phyloP scores from a whole-genome alignment of 2,329 filamentous ascomycete genomes.

The Passalora sequoiae region DNA sequence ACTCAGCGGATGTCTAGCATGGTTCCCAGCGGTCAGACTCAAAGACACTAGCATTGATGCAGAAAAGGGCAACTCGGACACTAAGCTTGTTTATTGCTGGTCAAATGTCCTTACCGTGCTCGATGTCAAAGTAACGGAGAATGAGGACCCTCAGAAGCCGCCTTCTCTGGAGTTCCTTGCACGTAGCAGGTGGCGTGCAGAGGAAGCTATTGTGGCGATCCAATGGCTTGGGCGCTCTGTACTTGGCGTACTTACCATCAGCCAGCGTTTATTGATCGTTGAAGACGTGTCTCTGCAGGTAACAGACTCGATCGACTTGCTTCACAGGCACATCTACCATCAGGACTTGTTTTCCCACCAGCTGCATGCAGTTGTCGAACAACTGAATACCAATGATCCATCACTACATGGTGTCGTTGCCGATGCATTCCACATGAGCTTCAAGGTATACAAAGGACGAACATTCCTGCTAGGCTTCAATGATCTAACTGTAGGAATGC shows the following conservation, averaged over 20 bases:
- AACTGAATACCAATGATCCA: slow-evolving; percentile 76
- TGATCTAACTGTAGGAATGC: slow-evolving; percentile 79
- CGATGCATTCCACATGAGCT: slow-evolving; percentile 97
- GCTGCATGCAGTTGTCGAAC: slow-evolving; percentile 76
- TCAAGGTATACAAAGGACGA: slow-evolving; percentile 89
- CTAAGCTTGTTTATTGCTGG: slow-evolving; percentile 96
- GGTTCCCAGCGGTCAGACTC: slow-evolving; percentile 93
- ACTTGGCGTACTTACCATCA: slow-evolving; percentile 84
- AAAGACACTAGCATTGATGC: slow-evolving; percentile 59
- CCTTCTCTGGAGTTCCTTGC: slow-evolving; percentile 73
- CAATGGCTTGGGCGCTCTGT: slow-evolving; percentile 97
- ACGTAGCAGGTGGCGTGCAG: slow-evolving; percentile 83
- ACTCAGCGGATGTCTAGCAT: slow-evolving; percentile 88
- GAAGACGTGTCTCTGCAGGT: slow-evolving; percentile 85
- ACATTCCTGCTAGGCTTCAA: slow-evolving; percentile 92
- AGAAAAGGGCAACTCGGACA: slow-evolving; percentile 62
- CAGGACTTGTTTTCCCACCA: slow-evolving; percentile 84
- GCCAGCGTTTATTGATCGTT: slow-evolving; percentile 84
- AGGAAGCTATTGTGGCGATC: slow-evolving; percentile 91
- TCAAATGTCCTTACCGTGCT: slow-evolving; percentile 94
- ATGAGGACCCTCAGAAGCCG: slow-evolving; percentile 66
- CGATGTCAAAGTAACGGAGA: slow-evolving; percentile 70
- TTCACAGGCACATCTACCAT: slow-evolving; percentile 90
- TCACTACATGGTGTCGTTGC: slow-evolving; percentile 94
- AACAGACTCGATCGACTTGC: slow-evolving; percentile 88